Evolutionary conservation across 2,329 filamentous ascomycete species (phyloP).

Genomic region (Botrytis elliptica): DNA sequence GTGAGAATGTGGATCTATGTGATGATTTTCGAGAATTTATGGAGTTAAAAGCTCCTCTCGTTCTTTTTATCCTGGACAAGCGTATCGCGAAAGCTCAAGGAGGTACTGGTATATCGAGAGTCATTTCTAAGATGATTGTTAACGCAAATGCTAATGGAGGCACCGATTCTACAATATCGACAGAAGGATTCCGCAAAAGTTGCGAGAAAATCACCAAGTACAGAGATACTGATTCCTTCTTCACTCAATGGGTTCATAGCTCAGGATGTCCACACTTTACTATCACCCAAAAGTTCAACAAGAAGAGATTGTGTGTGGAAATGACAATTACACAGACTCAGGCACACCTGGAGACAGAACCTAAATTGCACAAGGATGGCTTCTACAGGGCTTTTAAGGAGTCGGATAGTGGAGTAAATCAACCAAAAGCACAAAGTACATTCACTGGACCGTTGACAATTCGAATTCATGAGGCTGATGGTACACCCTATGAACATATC

Average conservation of each 20-base stretch:
- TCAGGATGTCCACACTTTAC: constrained; percentile 87
- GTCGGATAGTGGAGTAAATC: constrained; percentile 65
- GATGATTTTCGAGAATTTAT: constrained; percentile 88
- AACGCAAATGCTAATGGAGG: constrained; percentile 82
- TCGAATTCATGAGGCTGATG: constrained; percentile 95
- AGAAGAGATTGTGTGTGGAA: constrained; percentile 93
- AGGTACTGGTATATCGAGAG: constrained; percentile 74
- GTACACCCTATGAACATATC: constrained; percentile 97
- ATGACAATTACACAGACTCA: constrained; percentile 79
- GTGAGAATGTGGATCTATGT: constrained; percentile 74
- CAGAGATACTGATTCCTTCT: constrained; percentile 79
- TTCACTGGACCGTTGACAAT: constrained; percentile 98
- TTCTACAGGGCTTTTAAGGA: constrained; percentile 88
- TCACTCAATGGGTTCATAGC: constrained; percentile 87
- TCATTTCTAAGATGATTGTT: constrained; percentile 81
- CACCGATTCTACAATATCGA: constrained; percentile 64
- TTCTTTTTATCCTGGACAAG: constrained; percentile 91
- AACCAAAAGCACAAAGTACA: constrained; percentile 68
- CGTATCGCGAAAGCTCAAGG: constrained; percentile 85
- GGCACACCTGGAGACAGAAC: constrained; percentile 49
- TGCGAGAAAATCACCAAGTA: constrained; percentile 89
- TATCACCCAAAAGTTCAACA: constrained; percentile 90
- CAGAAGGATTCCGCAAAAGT: constrained; percentile 73
- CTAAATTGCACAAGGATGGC: constrained; percentile 62
- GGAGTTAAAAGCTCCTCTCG: constrained; percentile 82